Evolutionary conservation across 2,329 filamentous ascomycete genomes (phyloP), one percentile per base, ranked within the genome.

Genomic region (Aspergillus pseudoviridinutans): DNA sequence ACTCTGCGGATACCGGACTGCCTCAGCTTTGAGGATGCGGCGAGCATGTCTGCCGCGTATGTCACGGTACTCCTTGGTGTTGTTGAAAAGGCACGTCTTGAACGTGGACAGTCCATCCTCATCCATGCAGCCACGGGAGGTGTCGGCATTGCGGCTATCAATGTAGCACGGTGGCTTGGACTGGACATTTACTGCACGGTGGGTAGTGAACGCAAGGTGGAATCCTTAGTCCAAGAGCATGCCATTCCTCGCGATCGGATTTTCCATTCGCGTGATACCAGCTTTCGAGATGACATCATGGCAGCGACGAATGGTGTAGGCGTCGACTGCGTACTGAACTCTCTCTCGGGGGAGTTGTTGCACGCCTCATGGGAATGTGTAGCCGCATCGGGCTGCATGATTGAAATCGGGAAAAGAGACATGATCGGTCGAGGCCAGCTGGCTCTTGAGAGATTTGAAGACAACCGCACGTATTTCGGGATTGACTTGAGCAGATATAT

Each of bases 321-420:
- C 2, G 64, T 69, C 1, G 63, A 68, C 41, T 8, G 68, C 0
- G 62, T 69, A 1, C 54, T 71, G 1, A 68, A 69, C 51, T 64
- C 64, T 0, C 41, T 66, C 2, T 52, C 66, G 1, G 68, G 66
- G 0, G 58, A 65, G 17, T 52, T 66, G 28, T 53, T 70, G 0
- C 58, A 60, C 7, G 64, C 64, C 3, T 65, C 65, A 0, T 71
- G 68, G 68, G 42, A 59, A 28, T 69, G 65, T 32, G 63, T 70
- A 25, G 25, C 25, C 25, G 25, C 25, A 25, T 25, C 25, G 25
- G 25, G 25, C 25, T 25, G 25, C 25, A 25, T 25, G 25, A 25
- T 25, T 25, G 25, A 25, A 25, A 25, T 25, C 25, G 25, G 25
- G 25, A 25, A 25, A 25, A 25, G 25, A 25, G 25, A 25, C 25